phyloP scores from a whole-genome alignment of 192 early-diverging fungal species.

The Backusella tarrabulga region DNA sequence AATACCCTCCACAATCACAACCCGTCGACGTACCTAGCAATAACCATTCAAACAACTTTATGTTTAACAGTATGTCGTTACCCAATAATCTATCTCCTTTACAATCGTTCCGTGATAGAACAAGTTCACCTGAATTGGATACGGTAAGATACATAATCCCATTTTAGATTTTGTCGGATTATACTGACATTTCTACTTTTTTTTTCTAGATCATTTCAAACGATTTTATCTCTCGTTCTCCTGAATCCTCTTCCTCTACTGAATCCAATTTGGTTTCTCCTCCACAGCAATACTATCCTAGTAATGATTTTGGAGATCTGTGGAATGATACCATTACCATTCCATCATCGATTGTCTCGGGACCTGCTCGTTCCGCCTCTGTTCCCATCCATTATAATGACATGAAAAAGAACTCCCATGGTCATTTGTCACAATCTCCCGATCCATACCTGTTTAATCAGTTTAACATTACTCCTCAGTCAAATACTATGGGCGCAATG shows the following conservation, averaged over 20 bases:
- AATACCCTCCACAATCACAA: background rate
- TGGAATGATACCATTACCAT: background rate
- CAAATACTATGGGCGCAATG: background rate
- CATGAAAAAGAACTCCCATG: background rate
- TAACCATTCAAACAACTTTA: background rate
- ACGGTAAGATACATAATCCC: background rate
- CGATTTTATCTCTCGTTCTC: conserved; percentile 11
- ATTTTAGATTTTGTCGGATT: background rate
- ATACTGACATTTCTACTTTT: background rate
- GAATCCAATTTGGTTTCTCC: conserved; percentile 12
- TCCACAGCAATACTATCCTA: background rate
- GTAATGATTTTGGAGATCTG: background rate
- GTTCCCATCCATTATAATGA: conserved; percentile 3
- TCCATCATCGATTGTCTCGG: background rate
- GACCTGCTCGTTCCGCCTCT: background rate
- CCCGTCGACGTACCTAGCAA: background rate
- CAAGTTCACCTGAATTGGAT: background rate
- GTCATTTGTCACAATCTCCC: background rate
- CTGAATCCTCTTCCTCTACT: conserved; percentile 8
- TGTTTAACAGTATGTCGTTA: background rate
- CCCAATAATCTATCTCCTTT: background rate
- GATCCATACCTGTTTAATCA: background rate
- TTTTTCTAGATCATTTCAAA: background rate
- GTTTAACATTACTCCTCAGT: background rate
- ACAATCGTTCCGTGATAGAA: background rate